These are phyloP conservation scores for Colletotrichum destructivum DNA, from an alignment of 2,329 filamentous ascomycete genomes.

Conservation along the genomic window DNA sequence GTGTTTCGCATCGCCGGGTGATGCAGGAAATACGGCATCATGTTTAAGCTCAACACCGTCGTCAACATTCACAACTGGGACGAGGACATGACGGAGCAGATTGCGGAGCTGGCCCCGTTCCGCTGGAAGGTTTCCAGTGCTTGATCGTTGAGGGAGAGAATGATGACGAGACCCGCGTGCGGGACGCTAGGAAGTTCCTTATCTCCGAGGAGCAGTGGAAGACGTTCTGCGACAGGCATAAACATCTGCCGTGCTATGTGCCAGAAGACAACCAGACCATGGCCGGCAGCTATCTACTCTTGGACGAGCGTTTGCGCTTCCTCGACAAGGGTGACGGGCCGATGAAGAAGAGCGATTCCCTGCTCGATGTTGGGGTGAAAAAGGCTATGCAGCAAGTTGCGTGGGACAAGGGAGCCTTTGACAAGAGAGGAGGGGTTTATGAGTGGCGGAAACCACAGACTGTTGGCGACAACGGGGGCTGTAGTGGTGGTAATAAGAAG, in stretches of 20 bases:
- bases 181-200: slow-evolving; percentile 59
- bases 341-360: slow-evolving; percentile 50
- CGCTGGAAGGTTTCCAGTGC: slow-evolving; percentile 70
- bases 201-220: slow-evolving; percentile 63
- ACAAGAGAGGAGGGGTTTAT: slow-evolving; percentile 62
- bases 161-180: slow-evolving; percentile 54
- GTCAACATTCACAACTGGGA: slow-evolving; percentile 63
- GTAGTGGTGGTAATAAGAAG: background rate
- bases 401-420: slow-evolving; percentile 63
- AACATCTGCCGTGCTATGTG: slow-evolving; percentile 58
- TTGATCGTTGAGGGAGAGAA: slow-evolving; percentile 50
- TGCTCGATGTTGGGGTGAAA: slow-evolving; percentile 64
- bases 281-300: slow-evolving; percentile 65
- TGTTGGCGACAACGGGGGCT: background rate
- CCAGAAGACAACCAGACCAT: slow-evolving; percentile 66
- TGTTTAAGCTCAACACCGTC: slow-evolving; percentile 73
- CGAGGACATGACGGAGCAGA: slow-evolving; percentile 62
- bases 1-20: slow-evolving; percentile 60
- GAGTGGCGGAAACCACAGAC: slow-evolving; percentile 57
- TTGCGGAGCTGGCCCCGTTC: slow-evolving; percentile 61
- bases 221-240: slow-evolving; percentile 61
- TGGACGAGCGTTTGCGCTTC: slow-evolving; percentile 68
- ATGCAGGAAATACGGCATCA: slow-evolving; percentile 63
- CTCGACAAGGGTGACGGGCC: slow-evolving; percentile 59
- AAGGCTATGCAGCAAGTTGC: slow-evolving; percentile 59